Percentiles rank a stretch among this genome's conserved stretches.
Conservation (phyloP, 495 filamentous ascomycete species). For the Hypomontagnella monticulosa region DNA sequence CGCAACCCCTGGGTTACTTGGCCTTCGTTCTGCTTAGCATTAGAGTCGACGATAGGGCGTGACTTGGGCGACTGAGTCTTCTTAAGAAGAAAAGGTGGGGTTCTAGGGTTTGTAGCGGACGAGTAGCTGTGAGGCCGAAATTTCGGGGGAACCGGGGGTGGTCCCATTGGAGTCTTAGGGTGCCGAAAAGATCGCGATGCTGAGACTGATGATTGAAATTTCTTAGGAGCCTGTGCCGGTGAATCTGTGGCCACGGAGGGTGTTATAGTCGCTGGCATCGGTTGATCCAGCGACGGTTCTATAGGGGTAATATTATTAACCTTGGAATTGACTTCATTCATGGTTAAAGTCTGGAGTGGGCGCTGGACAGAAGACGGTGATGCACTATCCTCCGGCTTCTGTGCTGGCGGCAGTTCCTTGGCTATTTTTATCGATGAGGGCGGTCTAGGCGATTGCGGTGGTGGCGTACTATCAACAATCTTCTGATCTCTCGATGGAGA, state of each 20-base stretch:
- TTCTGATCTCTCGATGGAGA: background rate
- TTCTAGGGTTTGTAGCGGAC: slow-evolving; percentile 13
- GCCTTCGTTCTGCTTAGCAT: background rate
- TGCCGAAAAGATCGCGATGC: slow-evolving; percentile 23
- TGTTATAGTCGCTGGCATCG: slow-evolving; percentile 1
- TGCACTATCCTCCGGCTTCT: slow-evolving; percentile 27
- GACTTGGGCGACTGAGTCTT: slow-evolving; percentile 10
- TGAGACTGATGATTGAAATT: slow-evolving; percentile 2
- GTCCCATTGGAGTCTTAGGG: slow-evolving; percentile 35
- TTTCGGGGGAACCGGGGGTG: slow-evolving; percentile 33
- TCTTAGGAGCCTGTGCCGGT: background rate
- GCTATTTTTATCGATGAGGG: background rate
- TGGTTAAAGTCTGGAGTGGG: slow-evolving; percentile 8
- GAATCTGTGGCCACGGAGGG: background rate
- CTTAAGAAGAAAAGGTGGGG: slow-evolving; percentile 32
- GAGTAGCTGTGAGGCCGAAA: slow-evolving; percentile 28
- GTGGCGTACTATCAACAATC: background rate
- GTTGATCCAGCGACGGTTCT: background rate
- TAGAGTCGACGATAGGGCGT: background rate
- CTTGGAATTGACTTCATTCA: slow-evolving; percentile 9
- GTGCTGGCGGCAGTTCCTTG: slow-evolving; percentile 1
- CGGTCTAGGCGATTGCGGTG: background rate
- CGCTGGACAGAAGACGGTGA: slow-evolving; percentile 13
- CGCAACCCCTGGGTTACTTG: background rate
- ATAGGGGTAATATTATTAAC: slow-evolving; percentile 1